These are phyloP conservation scores for Cairneyella variabilis DNA, from an alignment of 495 filamentous ascomycete species.

Conservation along the genomic window DNA sequence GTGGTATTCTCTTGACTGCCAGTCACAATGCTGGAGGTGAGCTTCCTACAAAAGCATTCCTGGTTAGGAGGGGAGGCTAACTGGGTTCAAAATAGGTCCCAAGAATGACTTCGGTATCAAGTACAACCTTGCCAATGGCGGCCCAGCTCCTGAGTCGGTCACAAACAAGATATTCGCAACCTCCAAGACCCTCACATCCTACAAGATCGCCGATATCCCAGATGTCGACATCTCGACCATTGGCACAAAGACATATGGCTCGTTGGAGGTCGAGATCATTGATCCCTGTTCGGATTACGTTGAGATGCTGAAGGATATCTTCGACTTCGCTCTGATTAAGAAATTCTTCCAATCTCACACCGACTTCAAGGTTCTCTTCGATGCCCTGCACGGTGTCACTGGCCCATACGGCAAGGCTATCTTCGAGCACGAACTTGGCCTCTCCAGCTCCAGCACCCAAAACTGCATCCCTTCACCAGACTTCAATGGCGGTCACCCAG, in stretches of 20 bases:
- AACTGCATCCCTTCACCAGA: conserved; percentile 91
- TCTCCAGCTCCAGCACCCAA: conserved; percentile 72
- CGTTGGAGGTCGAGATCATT: conserved; percentile 89
- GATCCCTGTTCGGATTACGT: conserved; percentile 90
- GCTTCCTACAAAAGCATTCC: conserved; percentile 27
- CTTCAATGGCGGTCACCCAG: conserved; percentile 95
- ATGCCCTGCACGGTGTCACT: conserved; percentile 90
- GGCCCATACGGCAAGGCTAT: conserved; percentile 93
- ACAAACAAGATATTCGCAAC: conserved; percentile 96
- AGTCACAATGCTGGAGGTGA: conserved; percentile 97
- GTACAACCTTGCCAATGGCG: conserved; percentile 95
- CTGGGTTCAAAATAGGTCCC: conserved; percentile 57
- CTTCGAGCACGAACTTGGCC: conserved; percentile 88
- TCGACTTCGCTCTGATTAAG: conserved; percentile 94
- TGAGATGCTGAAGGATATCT: conserved; percentile 94
- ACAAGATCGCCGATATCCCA: conserved; percentile 86
- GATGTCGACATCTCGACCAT: conserved; percentile 80
- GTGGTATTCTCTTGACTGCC: conserved; percentile 93
- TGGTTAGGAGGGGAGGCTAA: not conserved
- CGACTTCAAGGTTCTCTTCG: conserved; percentile 96
- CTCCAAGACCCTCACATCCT: conserved; percentile 81
- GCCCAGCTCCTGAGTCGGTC: conserved; percentile 88
- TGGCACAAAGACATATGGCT: conserved; percentile 78
- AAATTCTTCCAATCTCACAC: conserved; percentile 78
- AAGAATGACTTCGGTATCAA: conserved; percentile 97